Evolutionary conservation across 306 rosid genomes (phyloP).

Genomic region (Begonia masoniana): DNA sequence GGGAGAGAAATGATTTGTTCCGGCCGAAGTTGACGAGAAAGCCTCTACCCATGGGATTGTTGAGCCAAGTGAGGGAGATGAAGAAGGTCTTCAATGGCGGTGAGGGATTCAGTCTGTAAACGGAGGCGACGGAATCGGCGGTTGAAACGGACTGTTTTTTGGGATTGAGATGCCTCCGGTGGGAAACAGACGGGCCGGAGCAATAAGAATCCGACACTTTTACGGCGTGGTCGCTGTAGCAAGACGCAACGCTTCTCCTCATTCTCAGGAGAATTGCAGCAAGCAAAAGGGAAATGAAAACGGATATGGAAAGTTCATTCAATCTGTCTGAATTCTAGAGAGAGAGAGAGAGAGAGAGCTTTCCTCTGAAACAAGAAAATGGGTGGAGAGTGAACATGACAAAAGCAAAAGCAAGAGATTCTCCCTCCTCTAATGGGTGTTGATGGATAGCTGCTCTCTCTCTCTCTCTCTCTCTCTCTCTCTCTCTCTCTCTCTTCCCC

Average conservation of each 20-base stretch:
- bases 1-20: neutral
- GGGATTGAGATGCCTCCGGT: conserved; percentile 21
- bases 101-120: conserved; percentile 35
- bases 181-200: conserved; percentile 43
- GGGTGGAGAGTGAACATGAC: conserved; percentile 21
- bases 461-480: conserved; percentile 1
- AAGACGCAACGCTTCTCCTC: conserved; percentile 73
- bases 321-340: conserved; percentile 1
- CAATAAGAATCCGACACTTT: conserved; percentile 76
- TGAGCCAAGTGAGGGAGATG: conserved; percentile 41
- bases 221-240: conserved; percentile 82
- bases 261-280: neutral
- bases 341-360: conserved; percentile 8
- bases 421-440: neutral
- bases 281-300: conserved; percentile 6
- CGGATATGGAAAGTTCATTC: conserved; percentile 4
- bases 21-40: conserved; percentile 22
- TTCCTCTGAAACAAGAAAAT: conserved; percentile 19
- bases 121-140: conserved; percentile 33
- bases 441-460: neutral
- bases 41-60: conserved; percentile 29
- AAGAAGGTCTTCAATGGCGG: conserved; percentile 19
- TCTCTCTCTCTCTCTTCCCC: neutral
- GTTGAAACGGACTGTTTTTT: conserved; percentile 32
- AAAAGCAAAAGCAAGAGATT: conserved; percentile 8